phyloP scores from a whole-genome alignment of 768 basidiomycete species.

The Terana coerulea region DNA sequence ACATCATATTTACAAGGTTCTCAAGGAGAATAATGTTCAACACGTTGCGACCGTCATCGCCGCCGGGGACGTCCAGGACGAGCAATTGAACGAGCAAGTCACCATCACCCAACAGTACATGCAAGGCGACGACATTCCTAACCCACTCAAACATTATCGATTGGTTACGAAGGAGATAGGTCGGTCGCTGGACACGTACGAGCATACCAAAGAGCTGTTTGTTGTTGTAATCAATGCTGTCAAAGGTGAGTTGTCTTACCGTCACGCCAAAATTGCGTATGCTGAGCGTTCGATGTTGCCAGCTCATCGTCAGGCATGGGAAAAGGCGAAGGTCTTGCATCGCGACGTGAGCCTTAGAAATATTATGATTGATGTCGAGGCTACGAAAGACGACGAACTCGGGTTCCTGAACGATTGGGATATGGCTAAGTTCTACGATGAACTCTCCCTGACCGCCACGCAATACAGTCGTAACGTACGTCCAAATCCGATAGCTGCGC shows the following conservation, averaged over 20 bases:
- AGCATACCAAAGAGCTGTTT: background rate
- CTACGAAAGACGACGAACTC: too few species aligned
- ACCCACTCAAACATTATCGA: background rate
- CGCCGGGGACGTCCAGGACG: background rate
- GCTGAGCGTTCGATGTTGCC: background rate
- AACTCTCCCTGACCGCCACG: too few species aligned
- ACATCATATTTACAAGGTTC: too few species aligned
- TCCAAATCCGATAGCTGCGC: too few species aligned
- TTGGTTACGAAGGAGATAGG: constrained; percentile 6
- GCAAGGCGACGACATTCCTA: background rate
- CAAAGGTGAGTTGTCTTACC: background rate
- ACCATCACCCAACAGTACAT: background rate
- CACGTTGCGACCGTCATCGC: background rate
- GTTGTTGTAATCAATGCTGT: background rate
- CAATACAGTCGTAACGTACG: too few species aligned
- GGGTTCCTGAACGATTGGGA: constrained; percentile 8
- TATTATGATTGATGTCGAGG: constrained; percentile 1
- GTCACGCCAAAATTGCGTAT: background rate
- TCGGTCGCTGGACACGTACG: constrained; percentile 1
- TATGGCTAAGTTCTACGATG: background rate
- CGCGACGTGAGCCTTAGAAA: background rate
- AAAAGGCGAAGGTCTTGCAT: background rate
- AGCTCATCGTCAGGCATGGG: background rate
- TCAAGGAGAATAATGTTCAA: too few species aligned
- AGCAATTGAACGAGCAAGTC: too few species aligned